Evolutionary conservation across 441 rosid species (phyloP).

Genomic region (Aleurites moluccanus): DNA sequence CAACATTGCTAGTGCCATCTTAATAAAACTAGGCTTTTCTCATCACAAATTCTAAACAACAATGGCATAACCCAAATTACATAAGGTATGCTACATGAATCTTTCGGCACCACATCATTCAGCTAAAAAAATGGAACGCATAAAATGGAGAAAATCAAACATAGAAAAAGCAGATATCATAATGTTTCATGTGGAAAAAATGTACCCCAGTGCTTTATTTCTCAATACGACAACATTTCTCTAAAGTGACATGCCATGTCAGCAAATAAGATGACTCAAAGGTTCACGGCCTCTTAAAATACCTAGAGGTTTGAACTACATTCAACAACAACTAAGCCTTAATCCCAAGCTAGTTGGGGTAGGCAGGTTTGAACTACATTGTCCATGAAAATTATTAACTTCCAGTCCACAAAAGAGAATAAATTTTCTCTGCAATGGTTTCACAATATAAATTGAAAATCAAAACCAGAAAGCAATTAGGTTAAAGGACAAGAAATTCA

Average conservation of each 20-base stretch:
- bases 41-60: background rate
- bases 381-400: background rate
- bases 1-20: background rate
- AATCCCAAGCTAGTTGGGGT: too few relatives aligned
- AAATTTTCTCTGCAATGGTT: background rate
- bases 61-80: background rate
- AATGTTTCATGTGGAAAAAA: background rate
- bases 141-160: background rate
- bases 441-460: background rate
- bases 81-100: background rate
- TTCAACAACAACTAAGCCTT: too few relatives aligned
- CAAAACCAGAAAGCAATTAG: conserved; percentile 7
- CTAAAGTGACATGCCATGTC: background rate
- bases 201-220: too few relatives aligned
- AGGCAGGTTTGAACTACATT: background rate
- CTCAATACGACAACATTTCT: background rate
- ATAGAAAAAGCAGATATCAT: background rate
- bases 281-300: background rate
- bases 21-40: background rate
- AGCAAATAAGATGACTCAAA: conserved; percentile 3
- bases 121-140: background rate
- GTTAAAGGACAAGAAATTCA: background rate
- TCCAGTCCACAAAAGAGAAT: background rate
- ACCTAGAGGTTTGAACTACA: too few relatives aligned
- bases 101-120: background rate